Percentiles rank a stretch among this genome's conserved stretches.
These are phyloP conservation scores for Cryptococcus depauperatus DNA, from an alignment of 1,284 basidiomycete species.

Conservation along the genomic window DNA sequence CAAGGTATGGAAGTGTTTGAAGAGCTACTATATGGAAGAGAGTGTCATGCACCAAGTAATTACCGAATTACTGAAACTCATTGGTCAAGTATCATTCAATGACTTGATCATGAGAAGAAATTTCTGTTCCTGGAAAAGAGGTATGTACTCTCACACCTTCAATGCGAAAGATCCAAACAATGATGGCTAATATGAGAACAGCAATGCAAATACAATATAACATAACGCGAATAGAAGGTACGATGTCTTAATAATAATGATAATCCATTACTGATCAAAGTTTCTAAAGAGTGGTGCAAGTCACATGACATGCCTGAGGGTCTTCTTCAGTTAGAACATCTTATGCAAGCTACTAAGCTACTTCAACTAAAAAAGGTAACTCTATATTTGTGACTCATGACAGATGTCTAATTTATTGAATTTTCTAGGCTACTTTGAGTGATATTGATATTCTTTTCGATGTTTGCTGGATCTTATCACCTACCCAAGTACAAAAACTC, in stretches of 20 bases:
- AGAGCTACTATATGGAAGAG: conserved; percentile 98
- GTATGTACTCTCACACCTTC: conserved; percentile 47
- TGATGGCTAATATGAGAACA: conserved; percentile 33
- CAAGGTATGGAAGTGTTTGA: conserved; percentile 97
- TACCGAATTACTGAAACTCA: conserved; percentile 90
- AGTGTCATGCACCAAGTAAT: conserved; percentile 94
- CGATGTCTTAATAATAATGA: too few relatives aligned
- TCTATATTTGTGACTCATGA: background rate
- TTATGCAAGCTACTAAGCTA: conserved; percentile 99
- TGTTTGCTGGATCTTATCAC: conserved; percentile 99
- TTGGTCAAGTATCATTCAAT: conserved; percentile 97
- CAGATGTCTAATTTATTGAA: background rate
- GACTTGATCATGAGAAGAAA: conserved; percentile 97
- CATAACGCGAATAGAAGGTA: conserved; percentile 83
- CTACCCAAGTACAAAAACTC: conserved; percentile 98
- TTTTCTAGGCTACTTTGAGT: conserved; percentile 64
- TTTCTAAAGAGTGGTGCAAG: conserved; percentile 75
- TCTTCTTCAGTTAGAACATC: conserved; percentile 90
- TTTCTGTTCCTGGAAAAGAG: conserved; percentile 99
- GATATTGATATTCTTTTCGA: conserved; percentile 99
- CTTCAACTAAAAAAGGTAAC: conserved; percentile 93
- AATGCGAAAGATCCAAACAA: background rate
- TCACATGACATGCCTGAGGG: conserved; percentile 99
- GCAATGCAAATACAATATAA: conserved; percentile 99
- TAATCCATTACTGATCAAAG: too few relatives aligned